phyloP scores from a whole-genome alignment of 345 rosid genomes.

The Hirschfeldia incana region DNA sequence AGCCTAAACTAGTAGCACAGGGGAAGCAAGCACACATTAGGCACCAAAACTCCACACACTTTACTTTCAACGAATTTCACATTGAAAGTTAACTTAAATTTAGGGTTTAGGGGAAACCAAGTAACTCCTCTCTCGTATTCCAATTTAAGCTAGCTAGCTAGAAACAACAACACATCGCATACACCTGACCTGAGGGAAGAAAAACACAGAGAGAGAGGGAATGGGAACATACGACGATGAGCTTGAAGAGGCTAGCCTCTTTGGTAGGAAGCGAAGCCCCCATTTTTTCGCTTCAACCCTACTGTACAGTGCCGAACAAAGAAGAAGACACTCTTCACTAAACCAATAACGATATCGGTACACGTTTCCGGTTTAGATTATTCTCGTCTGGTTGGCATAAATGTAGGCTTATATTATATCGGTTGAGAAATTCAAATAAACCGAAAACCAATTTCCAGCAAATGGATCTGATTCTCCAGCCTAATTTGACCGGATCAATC shows the following conservation, averaged over 20 bases:
- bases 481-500: neutral
- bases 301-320: constrained; percentile 49
- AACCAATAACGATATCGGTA: constrained; percentile 18
- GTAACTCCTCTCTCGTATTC: no score
- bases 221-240: constrained; percentile 85
- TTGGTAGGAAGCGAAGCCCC: constrained; percentile 98
- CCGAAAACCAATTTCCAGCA: neutral
- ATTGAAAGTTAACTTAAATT: no score
- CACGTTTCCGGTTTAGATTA: constrained; percentile 9
- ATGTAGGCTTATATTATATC: neutral
- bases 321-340: constrained; percentile 8
- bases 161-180: no score
- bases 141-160: neutral
- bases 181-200: neutral
- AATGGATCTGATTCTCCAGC: neutral
- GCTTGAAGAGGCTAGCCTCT: constrained; percentile 99
- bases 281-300: constrained; percentile 42
- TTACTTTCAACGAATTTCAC: no score
- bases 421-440: neutral
- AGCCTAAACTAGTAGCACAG: no score
- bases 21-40: no score
- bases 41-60: no score
- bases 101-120: no score
- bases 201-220: neutral
- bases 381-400: neutral